These are phyloP conservation scores for Alternaria brassicae DNA, from an alignment of 2,329 filamentous ascomycete genomes.

Conservation along the genomic window DNA sequence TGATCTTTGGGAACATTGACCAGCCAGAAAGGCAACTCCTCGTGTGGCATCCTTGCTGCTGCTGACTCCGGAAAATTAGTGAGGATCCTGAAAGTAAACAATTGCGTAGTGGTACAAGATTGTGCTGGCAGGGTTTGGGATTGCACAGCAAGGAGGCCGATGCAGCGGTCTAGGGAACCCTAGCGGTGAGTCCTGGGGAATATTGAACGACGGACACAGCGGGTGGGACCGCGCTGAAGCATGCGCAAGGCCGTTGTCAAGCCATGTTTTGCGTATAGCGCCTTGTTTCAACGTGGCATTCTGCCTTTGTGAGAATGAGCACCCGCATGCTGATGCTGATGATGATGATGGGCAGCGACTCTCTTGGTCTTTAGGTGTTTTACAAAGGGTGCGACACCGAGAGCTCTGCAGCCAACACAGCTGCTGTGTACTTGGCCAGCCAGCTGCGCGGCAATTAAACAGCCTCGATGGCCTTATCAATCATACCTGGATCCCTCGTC, in stretches of 20 bases:
- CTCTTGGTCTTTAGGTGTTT: not conserved
- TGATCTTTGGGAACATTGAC: slow-evolving; percentile 73
- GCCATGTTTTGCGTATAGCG: slow-evolving; percentile 24
- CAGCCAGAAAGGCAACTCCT: slow-evolving; percentile 75
- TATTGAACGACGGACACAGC: slow-evolving; percentile 15
- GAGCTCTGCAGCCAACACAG: not conserved
- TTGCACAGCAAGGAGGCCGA: slow-evolving; percentile 21
- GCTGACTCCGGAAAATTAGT: not conserved
- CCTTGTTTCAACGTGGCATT: slow-evolving; percentile 16
- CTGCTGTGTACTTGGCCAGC: not conserved
- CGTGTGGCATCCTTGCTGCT: slow-evolving; percentile 12
- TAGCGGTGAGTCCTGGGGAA: slow-evolving; percentile 9
- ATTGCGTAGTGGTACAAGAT: slow-evolving; percentile 2
- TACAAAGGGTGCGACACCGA: not conserved
- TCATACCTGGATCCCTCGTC: slow-evolving; percentile 4
- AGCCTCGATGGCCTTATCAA: slow-evolving; percentile 8
- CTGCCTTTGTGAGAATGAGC: not conserved
- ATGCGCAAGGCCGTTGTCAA: slow-evolving; percentile 3
- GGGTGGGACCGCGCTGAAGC: slow-evolving; percentile 20
- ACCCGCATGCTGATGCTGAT: not conserved
- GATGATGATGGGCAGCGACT: not conserved
- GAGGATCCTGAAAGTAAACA: not conserved
- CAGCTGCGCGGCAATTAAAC: slow-evolving; percentile 5
- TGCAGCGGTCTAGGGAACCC: slow-evolving; percentile 5
- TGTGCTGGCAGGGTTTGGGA: slow-evolving; percentile 7